phyloP scores from a whole-genome alignment of 2,329 filamentous ascomycete species.

The Leptographium lundbergii region DNA sequence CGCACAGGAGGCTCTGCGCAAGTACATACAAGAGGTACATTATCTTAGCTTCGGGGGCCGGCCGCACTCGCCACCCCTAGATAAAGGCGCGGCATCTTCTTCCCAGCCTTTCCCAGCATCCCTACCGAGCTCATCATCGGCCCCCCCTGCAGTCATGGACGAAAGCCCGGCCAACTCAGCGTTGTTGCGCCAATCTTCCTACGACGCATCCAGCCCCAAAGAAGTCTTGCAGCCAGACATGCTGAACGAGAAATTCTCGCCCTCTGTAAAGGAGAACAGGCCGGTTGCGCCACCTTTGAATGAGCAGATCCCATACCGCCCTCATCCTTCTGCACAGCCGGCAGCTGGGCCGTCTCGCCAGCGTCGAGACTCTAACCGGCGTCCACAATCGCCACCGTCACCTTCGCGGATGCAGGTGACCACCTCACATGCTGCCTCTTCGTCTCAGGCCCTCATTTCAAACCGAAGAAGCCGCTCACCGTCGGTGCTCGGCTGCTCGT shows the following conservation, averaged over 20 bases:
- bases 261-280: constrained; percentile 20
- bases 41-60: neutral
- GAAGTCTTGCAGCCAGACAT: constrained; percentile 22
- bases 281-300: neutral
- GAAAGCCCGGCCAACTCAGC: constrained; percentile 19
- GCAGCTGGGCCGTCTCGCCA: neutral
- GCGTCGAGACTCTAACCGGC: neutral
- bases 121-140: constrained; percentile 21
- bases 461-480: neutral
- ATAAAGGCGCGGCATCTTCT: neutral
- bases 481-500: neutral
- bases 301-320: constrained; percentile 8
- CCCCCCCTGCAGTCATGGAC: constrained; percentile 36
- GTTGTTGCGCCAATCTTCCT: constrained; percentile 9
- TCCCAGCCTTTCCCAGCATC: neutral
- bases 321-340: constrained; percentile 9
- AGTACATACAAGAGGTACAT: neutral
- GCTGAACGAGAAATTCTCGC: constrained; percentile 29
- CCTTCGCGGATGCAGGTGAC: neutral
- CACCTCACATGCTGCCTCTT: neutral
- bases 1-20: neutral
- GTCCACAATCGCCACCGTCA: neutral
- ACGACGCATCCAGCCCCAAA: constrained; percentile 17
- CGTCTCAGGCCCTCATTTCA: neutral
- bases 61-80: neutral